These are phyloP conservation scores for Luffa acutangula DNA, from an alignment of 306 rosid genomes.

Conservation along the genomic window DNA sequence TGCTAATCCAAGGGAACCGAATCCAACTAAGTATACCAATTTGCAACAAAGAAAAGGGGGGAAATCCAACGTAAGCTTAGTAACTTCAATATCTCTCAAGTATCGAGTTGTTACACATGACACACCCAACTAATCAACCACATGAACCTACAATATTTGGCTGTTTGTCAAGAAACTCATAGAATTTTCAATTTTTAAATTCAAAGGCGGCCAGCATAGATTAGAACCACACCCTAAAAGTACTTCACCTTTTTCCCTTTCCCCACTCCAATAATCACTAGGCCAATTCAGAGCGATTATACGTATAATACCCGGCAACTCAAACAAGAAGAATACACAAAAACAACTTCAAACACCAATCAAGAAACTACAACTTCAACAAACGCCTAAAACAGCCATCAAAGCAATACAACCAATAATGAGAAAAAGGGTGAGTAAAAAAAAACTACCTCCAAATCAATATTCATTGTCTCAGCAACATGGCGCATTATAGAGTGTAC, in stretches of 20 bases:
- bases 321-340: background rate
- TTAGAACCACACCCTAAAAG: background rate
- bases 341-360: background rate
- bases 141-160: background rate
- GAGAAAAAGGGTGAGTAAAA: background rate
- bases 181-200: background rate
- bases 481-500: constrained; percentile 97
- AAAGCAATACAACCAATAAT: background rate
- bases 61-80: background rate
- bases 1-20: background rate
- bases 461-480: constrained; percentile 66
- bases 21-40: background rate
- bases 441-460: constrained; percentile 66
- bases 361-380: background rate
- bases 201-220: background rate
- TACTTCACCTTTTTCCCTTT: background rate
- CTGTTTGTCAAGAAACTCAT: background rate
- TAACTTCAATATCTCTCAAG: background rate
- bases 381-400: background rate
- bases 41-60: background rate
- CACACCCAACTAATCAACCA: background rate
- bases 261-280: background rate
- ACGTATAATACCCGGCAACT: background rate
- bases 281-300: background rate
- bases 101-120: background rate